Percentiles rank a stretch among this genome's conserved stretches.
Evolutionary conservation across 2,329 filamentous ascomycete genomes (phyloP).

Genomic region (Colletotrichum australisinense): DNA sequence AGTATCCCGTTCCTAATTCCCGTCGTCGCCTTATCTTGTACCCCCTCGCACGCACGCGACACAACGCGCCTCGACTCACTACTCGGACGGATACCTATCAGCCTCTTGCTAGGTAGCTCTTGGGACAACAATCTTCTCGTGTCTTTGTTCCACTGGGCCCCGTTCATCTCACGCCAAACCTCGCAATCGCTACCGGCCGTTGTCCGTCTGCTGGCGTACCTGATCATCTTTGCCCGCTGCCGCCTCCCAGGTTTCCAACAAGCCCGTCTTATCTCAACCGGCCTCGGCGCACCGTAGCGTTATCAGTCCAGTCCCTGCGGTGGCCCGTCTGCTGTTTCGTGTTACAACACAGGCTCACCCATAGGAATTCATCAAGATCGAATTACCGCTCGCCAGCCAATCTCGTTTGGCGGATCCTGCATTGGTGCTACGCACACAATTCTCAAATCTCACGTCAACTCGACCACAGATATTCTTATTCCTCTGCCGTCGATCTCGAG

Average conservation of each 20-base stretch:
- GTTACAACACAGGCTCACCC: conserved; percentile 18
- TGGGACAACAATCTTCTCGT: conserved; percentile 13
- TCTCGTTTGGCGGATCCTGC: conserved; percentile 25
- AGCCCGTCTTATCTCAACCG: conserved; percentile 23
- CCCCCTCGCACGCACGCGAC: conserved; percentile 15
- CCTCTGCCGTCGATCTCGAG: conserved; percentile 5
- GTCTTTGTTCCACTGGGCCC: conserved; percentile 19
- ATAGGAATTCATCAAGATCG: conserved; percentile 13
- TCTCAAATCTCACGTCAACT: conserved; percentile 12
- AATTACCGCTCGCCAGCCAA: conserved; percentile 13
- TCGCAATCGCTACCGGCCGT: conserved; percentile 25
- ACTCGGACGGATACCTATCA: neutral
- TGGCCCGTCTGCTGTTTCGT: conserved; percentile 13
- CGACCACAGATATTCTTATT: conserved; percentile 6
- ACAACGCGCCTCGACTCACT: neutral
- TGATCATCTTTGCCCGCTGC: neutral
- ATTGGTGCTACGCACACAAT: conserved; percentile 24
- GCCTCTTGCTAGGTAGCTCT: neutral
- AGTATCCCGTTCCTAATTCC: conserved; percentile 6
- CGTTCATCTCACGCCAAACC: conserved; percentile 20
- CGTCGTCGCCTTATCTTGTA: conserved; percentile 28
- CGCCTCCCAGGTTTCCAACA: neutral
- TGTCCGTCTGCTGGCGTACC: conserved; percentile 10
- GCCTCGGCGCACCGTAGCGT: conserved; percentile 23
- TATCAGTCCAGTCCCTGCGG: conserved; percentile 15